These are phyloP conservation scores for Bryoerythrophyllum caledonicum DNA, from an alignment of 225 moss, liverwort and hornwort species.

Conservation along the genomic window DNA sequence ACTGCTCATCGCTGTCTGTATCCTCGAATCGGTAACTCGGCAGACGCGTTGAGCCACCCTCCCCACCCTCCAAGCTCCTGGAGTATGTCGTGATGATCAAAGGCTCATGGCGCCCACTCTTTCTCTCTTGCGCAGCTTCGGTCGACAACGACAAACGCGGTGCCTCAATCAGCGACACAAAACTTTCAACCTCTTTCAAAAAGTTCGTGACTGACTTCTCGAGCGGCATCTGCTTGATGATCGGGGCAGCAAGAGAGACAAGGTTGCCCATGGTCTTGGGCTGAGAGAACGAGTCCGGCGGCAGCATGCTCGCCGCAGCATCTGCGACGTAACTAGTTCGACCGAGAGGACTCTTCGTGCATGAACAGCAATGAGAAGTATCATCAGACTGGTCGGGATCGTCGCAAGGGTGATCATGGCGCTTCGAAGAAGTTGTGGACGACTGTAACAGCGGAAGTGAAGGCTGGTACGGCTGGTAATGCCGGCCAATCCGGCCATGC, in stretches of 20 bases:
- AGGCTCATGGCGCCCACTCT: conserved; percentile 20
- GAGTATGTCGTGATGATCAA: conserved; percentile 29
- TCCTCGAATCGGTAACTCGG: conserved; percentile 21
- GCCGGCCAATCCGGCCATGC: neutral
- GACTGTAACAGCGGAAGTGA: neutral
- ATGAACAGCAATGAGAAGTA: conserved; percentile 8
- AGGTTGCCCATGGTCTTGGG: conserved; percentile 35
- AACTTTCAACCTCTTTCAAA: conserved; percentile 45
- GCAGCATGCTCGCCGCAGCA: conserved; percentile 14
- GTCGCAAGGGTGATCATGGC: neutral
- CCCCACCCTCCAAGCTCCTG: conserved; percentile 20
- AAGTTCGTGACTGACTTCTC: conserved; percentile 53
- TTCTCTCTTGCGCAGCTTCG: conserved; percentile 26
- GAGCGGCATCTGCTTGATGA: conserved; percentile 43
- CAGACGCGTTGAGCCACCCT: neutral
- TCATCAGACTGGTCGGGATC: neutral
- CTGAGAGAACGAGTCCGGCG: neutral
- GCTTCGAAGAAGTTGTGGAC: neutral
- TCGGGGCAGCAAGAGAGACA: conserved; percentile 27
- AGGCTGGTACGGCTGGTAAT: conserved; percentile 11
- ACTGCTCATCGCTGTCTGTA: conserved; percentile 39
- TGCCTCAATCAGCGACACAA: conserved; percentile 44
- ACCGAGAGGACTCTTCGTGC: neutral
- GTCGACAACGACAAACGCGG: conserved; percentile 44
- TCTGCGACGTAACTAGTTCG: neutral